Evolutionary conservation across 176 grass and related monocot species (phyloP).

Genomic region (Areca catechu): DNA sequence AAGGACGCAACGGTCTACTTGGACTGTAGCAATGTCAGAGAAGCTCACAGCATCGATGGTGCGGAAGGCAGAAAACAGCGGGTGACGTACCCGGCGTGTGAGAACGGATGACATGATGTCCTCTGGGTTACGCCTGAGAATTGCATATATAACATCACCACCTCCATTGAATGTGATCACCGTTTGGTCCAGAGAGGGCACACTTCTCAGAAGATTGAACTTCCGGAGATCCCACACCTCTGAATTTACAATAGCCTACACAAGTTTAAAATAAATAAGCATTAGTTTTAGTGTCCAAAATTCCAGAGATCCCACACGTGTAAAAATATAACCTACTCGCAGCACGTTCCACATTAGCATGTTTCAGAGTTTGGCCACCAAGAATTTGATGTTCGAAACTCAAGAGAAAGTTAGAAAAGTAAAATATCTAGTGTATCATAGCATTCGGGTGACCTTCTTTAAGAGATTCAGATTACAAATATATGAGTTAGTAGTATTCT

Average conservation of each 20-base stretch:
- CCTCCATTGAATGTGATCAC: conserved; percentile 86
- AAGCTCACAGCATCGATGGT: conserved; percentile 87
- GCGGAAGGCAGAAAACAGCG: conserved; percentile 78
- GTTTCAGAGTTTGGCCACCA: too few species aligned
- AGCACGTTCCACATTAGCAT: too few species aligned
- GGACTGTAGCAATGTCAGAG: conserved; percentile 81
- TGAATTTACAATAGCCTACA: conserved; percentile 84
- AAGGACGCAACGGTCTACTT: conserved; percentile 83
- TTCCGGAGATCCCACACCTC: conserved; percentile 99
- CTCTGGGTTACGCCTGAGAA: conserved; percentile 81
- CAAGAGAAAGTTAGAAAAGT: too few species aligned
- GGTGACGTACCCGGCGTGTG: conserved; percentile 68
- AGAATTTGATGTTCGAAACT: too few species aligned
- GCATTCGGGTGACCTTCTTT: too few species aligned
- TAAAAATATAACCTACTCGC: too few species aligned
- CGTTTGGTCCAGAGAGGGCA: conserved; percentile 88
- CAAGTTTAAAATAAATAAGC: conserved; percentile 3
- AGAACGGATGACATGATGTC: conserved; percentile 64
- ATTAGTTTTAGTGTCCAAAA: too few species aligned
- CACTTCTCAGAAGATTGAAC: conserved; percentile 86
- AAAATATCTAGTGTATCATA: too few species aligned
- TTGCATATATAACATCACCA: conserved; percentile 88
- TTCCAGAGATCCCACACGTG: too few species aligned
- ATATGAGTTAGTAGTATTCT: too few species aligned
- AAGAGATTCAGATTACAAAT: too few species aligned